Percentiles rank a stretch among this genome's conserved stretches.
Conservation (phyloP, 176 grass and related monocot genomes). For the Carex littledalei region DNA sequence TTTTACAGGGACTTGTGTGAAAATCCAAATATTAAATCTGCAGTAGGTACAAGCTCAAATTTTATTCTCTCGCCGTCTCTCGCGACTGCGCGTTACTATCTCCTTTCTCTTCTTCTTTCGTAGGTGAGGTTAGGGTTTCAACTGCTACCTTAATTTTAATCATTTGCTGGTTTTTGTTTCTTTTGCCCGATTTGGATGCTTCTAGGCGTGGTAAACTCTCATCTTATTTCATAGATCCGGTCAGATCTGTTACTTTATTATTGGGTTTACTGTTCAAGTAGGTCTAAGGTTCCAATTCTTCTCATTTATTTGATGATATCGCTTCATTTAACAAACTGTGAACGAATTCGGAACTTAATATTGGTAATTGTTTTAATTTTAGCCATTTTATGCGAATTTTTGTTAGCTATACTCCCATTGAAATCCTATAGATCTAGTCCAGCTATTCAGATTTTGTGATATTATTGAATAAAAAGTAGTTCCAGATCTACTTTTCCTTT, state of each 20-base stretch:
- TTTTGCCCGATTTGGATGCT: not conserved
- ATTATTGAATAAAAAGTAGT: not conserved
- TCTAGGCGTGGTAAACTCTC: not conserved
- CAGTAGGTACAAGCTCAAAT: not conserved
- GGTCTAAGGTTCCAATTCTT: not conserved
- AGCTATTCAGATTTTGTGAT: not conserved
- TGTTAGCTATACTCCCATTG: not conserved
- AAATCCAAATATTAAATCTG: not conserved
- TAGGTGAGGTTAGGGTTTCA: not conserved
- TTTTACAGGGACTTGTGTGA: not conserved
- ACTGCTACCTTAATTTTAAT: not conserved
- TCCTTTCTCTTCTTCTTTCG: not conserved
- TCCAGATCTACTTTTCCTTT: not conserved
- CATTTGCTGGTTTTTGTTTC: not conserved
- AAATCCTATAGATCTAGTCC: not conserved
- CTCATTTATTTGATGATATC: too few species aligned
- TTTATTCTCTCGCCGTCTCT: not conserved
- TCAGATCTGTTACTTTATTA: not conserved
- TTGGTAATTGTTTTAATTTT: not conserved
- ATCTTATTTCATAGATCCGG: not conserved
- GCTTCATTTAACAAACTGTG: not conserved
- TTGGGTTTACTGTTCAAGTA: not conserved
- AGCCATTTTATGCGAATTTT: not conserved
- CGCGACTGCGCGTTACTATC: not conserved
- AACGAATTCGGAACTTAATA: not conserved